phyloP scores from a whole-genome alignment of 495 filamentous ascomycete genomes.

The Halenospora varia region DNA sequence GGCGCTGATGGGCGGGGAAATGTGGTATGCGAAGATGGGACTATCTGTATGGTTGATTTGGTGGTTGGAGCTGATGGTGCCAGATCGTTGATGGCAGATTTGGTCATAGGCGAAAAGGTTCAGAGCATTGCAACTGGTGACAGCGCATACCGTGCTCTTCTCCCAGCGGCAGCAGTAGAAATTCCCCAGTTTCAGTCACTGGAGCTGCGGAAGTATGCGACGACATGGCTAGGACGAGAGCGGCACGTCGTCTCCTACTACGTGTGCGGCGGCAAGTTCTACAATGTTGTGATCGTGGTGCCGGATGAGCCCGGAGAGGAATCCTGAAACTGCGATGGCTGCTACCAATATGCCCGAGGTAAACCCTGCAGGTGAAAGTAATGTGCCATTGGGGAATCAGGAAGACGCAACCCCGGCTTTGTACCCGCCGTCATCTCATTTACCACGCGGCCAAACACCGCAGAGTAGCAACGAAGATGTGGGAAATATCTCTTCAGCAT shows the following conservation, averaged over 20 bases:
- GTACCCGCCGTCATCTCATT: neutral
- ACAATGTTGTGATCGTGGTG: conserved; percentile 43
- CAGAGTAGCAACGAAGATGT: neutral
- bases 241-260: conserved; percentile 45
- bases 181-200: conserved; percentile 37
- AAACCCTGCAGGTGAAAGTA: neutral
- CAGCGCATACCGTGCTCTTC: conserved; percentile 49
- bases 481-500: neutral
- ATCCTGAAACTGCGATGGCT: conserved; percentile 23
- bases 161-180: conserved; percentile 38
- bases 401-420: neutral
- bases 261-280: conserved; percentile 37
- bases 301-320: conserved; percentile 33
- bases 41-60: conserved; percentile 34
- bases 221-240: conserved; percentile 39
- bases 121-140: conserved; percentile 47
- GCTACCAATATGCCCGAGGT: neutral
- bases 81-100: conserved; percentile 40
- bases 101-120: conserved; percentile 37
- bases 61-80: conserved; percentile 49
- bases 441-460: neutral
- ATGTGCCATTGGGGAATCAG: neutral
- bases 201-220: conserved; percentile 23
- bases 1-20: neutral
- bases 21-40: conserved; percentile 17